phyloP scores from a whole-genome alignment of 306 rosid genomes.

The Cajanus cajan region DNA sequence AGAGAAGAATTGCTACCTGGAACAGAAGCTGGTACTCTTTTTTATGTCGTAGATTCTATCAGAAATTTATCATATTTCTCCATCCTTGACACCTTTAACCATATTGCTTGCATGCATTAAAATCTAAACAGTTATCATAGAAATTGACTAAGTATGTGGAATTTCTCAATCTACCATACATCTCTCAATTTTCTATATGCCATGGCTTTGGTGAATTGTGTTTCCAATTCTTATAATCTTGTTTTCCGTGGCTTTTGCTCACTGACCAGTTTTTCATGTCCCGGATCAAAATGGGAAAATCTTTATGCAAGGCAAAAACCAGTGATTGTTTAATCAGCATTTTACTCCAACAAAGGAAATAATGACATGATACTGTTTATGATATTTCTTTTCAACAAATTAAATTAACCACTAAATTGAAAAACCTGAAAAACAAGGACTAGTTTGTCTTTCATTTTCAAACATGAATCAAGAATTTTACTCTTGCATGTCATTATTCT shows the following conservation, averaged over 20 bases:
- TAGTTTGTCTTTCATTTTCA: constrained; percentile 18
- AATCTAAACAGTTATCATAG: background rate
- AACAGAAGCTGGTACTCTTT: constrained; percentile 72
- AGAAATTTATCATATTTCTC: constrained; percentile 5
- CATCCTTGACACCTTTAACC: constrained; percentile 4
- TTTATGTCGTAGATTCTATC: constrained; percentile 16
- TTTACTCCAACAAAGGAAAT: background rate
- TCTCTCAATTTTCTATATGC: too few relatives aligned
- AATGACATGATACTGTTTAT: constrained; percentile 1
- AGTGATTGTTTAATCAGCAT: background rate
- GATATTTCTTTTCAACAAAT: background rate
- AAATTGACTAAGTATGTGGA: background rate
- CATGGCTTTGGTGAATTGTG: too few relatives aligned
- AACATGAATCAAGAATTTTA: background rate
- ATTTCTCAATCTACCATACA: constrained; percentile 10
- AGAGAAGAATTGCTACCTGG: constrained; percentile 47
- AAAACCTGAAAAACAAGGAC: constrained; percentile 19
- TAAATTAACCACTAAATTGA: background rate
- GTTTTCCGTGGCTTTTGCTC: too few relatives aligned
- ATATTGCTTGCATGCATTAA: constrained; percentile 17
- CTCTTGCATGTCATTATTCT: background rate
- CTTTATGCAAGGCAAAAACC: too few relatives aligned
- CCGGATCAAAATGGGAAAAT: too few relatives aligned
- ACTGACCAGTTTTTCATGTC: too few relatives aligned
- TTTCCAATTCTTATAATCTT: too few relatives aligned